Base-by-base conservation (phyloP, 2,329 filamentous ascomycete species). In the Phoma herbarum region DNA sequence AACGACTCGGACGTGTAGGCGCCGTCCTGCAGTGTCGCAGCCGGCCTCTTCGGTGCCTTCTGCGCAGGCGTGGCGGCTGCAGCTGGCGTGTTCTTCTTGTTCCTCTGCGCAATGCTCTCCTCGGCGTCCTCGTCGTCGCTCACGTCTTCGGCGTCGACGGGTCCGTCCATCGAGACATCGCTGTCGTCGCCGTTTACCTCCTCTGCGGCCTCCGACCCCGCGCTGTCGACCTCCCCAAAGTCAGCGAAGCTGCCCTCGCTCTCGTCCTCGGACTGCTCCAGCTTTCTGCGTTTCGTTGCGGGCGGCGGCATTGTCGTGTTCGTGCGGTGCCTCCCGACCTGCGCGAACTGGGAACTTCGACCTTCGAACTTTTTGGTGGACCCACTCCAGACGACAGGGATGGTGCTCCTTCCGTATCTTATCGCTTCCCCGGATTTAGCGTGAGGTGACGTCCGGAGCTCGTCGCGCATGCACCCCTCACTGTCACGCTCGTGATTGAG, bases 1-100 rank as follows among this genome's bases (percentile, higher is more conserved):
- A 85, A 88, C n/a, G 84, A 80, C 46, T 84, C 84, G 29, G 80
- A 81, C 20, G 76, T 78, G 69, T 82, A 84, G 25, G 79, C 74
- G 50, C 78, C 78, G 37, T 75, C 74, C 35, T 72, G 69, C 9
- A 69, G 66, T 22, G 62, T 66, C 35, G 64, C 54, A 35, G 70
- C 69, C 47, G 63, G 62, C 60, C 65, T 62, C 50, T 69, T 75
- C 18, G 51, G 57, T 16, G 62, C 45, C 54, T 68, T 68, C 7
- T 46, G 46, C 9, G 28, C 29, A 18, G 60, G 26, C 35, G 57
- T 54, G 29, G 56, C 61, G 28, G 47, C 59, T 23, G 28, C 42
- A 37, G 47, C 48, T 29, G 45, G 22, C 12, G 43, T 29, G 33
- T 35, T 11, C 42, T 35, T 22, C 35, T 52, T 57, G 56, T 29